Base-by-base conservation (phyloP, 495 filamentous ascomycete genomes). In the Tetracladium setigerum region DNA sequence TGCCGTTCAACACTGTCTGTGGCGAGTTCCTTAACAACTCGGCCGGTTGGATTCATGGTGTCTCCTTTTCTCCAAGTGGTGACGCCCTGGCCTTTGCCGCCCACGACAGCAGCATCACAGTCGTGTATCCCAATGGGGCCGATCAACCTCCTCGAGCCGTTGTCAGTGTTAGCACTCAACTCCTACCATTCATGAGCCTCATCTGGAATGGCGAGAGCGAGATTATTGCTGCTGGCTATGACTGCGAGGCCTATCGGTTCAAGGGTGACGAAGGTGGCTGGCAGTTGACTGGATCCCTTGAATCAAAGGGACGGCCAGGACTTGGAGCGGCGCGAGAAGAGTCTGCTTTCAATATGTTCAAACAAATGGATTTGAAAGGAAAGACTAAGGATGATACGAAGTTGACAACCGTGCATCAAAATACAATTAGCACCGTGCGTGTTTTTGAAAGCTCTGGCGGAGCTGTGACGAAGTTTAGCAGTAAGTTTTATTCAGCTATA, bases 1-100 rank as follows among this genome's bases (percentile, higher is more conserved):
- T 97, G 46, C 94, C 94, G 16, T 97, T 97, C 75, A 95, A 95
- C 62, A 97, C 92, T 5, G 89, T 97, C 44, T 98, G 94, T 61
- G 92, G 94, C 44, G 94, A 97, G 67, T 98, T 79, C 57, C 62
- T 92, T 50, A 98, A 98, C 53, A 89, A 89, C 61, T 94, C 89
- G 1, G 92, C 91, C 18, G 92, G 94, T 5, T 98, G 92, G 92
- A 79, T 98, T 11, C 94, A 98, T 65, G 79, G 84, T 15, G 84
- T 89, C 24, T 79, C 77, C 5, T 98, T 98, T 67, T 94, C 88
- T 12, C 94, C 92, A 1, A 88, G 84, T 52, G 92, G 92, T 24
- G 77, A 96, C 59, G 86, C 84, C 8, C 78, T 98, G 14, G 92
- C 94, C 2, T 98, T 94, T 62, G 80, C 84, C 13, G 84, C 86